Evolutionary conservation across 2,329 filamentous ascomycete species (phyloP).

Genomic region (Diaporthe capsici): DNA sequence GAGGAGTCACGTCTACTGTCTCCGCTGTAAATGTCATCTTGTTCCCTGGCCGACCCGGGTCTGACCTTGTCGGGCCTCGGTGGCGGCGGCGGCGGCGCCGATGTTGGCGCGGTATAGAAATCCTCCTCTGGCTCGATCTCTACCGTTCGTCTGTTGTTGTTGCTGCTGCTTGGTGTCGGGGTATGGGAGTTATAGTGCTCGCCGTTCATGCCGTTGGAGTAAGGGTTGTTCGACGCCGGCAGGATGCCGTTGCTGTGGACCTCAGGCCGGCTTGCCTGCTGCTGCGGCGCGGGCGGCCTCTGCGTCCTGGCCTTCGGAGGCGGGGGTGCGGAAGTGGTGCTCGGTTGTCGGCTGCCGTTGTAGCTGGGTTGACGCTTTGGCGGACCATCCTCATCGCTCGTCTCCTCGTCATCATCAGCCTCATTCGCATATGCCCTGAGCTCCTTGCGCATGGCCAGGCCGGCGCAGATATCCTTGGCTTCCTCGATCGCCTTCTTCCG

Average conservation of each 20-base stretch:
- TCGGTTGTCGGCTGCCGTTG: not conserved
- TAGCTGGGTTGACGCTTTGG: not conserved
- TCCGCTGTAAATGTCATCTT: slow-evolving; percentile 36
- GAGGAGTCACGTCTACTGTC: slow-evolving; percentile 22
- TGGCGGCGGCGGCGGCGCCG: slow-evolving; percentile 46
- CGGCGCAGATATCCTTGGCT: slow-evolving; percentile 63
- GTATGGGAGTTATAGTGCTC: slow-evolving; percentile 36
- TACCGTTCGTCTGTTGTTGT: slow-evolving; percentile 34
- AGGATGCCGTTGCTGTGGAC: slow-evolving; percentile 30
- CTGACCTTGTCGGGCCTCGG: slow-evolving; percentile 53
- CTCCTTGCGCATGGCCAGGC: slow-evolving; percentile 67
- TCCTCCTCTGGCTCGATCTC: slow-evolving; percentile 44
- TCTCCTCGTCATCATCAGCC: slow-evolving; percentile 49
- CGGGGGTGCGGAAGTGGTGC: slow-evolving; percentile 8
- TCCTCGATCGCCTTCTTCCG: slow-evolving; percentile 67
- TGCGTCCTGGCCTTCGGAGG: slow-evolving; percentile 17
- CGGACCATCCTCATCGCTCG: slow-evolving; percentile 36
- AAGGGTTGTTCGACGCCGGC: slow-evolving; percentile 31
- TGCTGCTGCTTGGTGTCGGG: slow-evolving; percentile 14
- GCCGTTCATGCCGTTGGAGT: slow-evolving; percentile 33
- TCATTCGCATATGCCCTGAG: slow-evolving; percentile 52
- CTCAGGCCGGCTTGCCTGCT: slow-evolving; percentile 13
- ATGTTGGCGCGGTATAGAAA: slow-evolving; percentile 44
- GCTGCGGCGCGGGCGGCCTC: slow-evolving; percentile 4
- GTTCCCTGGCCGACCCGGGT: slow-evolving; percentile 35